These are phyloP conservation scores for Ramaria sp. DNA, from an alignment of 768 basidiomycete species.

Conservation along the genomic window DNA sequence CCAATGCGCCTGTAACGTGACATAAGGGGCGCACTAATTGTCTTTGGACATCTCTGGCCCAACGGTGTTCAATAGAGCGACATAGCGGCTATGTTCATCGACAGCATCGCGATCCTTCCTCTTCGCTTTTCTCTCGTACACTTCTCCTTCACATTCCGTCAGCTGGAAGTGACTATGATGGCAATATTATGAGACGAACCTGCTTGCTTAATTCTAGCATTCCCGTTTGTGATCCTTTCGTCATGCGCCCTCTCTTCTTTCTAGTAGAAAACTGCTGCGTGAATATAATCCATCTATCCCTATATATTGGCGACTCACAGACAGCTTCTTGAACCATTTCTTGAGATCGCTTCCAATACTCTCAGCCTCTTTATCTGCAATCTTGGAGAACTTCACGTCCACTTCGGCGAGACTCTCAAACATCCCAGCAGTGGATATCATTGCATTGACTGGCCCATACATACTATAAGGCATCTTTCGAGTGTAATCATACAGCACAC, in stretches of 20 bases:
- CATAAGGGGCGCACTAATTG: conserved; percentile 50
- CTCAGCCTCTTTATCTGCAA: conserved; percentile 66
- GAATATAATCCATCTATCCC: too few species aligned
- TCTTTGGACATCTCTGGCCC: conserved; percentile 75
- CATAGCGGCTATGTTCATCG: conserved; percentile 72
- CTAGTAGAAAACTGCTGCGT: conserved; percentile 33
- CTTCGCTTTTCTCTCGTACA: conserved; percentile 74
- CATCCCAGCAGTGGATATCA: conserved; percentile 50
- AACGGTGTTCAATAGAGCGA: conserved; percentile 57
- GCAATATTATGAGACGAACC: conserved; percentile 27
- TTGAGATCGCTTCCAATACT: conserved; percentile 54
- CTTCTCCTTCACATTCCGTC: conserved; percentile 36
- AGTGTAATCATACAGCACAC: conserved; percentile 12
- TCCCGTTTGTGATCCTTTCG: conserved; percentile 53
- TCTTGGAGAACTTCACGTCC: conserved; percentile 63
- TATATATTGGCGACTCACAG: conserved; percentile 33
- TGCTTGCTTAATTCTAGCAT: conserved; percentile 69
- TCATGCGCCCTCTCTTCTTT: conserved; percentile 77
- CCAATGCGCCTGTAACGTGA: background rate
- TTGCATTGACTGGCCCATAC: conserved; percentile 45
- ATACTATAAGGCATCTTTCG: background rate
- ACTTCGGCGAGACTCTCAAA: conserved; percentile 65
- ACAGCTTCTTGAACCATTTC: conserved; percentile 81
- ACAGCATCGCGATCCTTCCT: conserved; percentile 53
- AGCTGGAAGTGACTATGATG: background rate